Base-by-base conservation (phyloP, 2,329 filamentous ascomycete genomes). In the Colletotrichum sp. region DNA sequence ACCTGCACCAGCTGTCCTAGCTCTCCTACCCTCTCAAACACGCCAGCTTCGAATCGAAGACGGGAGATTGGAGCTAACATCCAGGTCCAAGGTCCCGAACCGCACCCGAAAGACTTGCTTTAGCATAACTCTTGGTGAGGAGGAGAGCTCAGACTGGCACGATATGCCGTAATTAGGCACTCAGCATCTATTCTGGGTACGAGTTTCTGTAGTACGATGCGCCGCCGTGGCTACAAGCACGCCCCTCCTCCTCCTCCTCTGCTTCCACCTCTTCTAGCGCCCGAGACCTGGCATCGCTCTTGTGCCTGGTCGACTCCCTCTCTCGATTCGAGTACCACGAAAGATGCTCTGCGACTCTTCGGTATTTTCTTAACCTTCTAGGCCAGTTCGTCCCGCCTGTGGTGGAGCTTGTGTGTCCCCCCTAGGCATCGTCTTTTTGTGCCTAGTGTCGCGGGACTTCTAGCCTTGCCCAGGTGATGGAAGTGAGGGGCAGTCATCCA, bases 141-240 rank as follows among this genome's bases (percentile, higher is more conserved):
- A 58, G n/a, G 34, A 32, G 32, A 61, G 67, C 67, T 58, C 52
- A 55, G 60, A 38, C 60, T 66, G 64, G 48, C 71, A 58, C 32
- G 30, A 58, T 70, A 61, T 70, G 34, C 34, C 8, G 30, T n/a
- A 21, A 32, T 34, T 61, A 62, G 38, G 58, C 56, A 55, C 55
- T 48, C 21, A 55, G 52, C 69, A 72, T 75, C 72, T 75, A 75
- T 72, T 75, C 72, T 75, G 69, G 55, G 72, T 52, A 72, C 72
- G 38, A 72, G 24, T 16, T 30, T 43, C 56, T 61, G 21, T 30
- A 24, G 56, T 55, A 32, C 28, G 69, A 72, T 38, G 55, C 56
- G 10, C 61, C 38, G 62, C 61, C 55, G 62, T 18, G 28, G 28
- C 38, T 75, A 72, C 28, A 21, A 30, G 18, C 72, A 75, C 72